These are phyloP conservation scores for Trichoderma harzianum DNA, from an alignment of 2,329 filamentous ascomycete genomes.

Conservation along the genomic window DNA sequence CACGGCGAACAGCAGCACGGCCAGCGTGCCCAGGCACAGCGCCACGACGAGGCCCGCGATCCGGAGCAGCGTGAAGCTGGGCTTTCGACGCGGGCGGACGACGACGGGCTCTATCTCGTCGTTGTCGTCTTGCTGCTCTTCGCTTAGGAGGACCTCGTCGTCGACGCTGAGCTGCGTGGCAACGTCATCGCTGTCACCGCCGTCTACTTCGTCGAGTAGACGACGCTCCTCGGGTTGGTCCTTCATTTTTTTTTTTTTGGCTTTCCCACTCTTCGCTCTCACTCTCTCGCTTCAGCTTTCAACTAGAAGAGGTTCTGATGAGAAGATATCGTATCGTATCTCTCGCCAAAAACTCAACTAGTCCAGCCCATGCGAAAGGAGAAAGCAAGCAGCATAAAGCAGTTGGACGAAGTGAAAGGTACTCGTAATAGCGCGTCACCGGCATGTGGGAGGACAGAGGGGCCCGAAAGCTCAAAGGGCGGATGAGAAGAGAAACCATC, in stretches of 20 bases:
- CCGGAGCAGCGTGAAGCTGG: neutral
- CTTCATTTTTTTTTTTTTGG: neutral
- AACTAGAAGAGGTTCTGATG: neutral
- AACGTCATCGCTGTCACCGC: neutral
- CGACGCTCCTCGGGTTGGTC: slow-evolving; percentile 1
- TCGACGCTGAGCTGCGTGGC: slow-evolving; percentile 1
- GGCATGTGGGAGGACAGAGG: neutral
- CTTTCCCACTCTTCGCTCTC: neutral
- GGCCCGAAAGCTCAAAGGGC: neutral
- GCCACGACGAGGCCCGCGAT: slow-evolving; percentile 5
- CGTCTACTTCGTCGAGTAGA: slow-evolving; percentile 10
- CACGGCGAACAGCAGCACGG: neutral
- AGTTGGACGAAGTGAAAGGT: neutral
- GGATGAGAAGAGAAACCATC: neutral
- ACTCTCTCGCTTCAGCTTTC: neutral
- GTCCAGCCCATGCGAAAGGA: neutral
- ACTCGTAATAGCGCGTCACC: neutral
- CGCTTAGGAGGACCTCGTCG: neutral
- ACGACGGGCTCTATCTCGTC: neutral
- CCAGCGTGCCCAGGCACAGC: slow-evolving; percentile 4
- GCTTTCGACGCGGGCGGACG: neutral
- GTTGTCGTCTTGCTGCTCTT: neutral
- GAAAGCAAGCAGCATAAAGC: neutral
- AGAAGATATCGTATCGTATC: neutral
- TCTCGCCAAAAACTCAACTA: neutral